These are phyloP conservation scores for Cyberlindnera samutprakarnensis DNA, from an alignment of 805 yeast genomes.

Conservation along the genomic window DNA sequence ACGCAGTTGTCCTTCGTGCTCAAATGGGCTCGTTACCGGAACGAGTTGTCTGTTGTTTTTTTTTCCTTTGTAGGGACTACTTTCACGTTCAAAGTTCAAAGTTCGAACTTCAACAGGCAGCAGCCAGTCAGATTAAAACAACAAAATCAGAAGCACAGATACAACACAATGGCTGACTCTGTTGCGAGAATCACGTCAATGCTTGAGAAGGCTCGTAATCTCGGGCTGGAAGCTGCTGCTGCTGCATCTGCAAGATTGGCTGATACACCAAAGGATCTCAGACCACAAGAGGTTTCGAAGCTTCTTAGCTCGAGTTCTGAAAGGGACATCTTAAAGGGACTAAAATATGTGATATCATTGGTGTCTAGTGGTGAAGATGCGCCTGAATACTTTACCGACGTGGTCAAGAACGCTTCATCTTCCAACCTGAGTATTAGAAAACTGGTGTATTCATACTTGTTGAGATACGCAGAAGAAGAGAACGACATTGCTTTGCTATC, in stretches of 20 bases:
- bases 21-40: no score
- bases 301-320: constrained; percentile 63
- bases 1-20: no score
- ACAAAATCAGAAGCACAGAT: background rate
- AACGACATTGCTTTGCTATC: constrained; percentile 88
- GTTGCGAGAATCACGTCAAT: constrained; percentile 58
- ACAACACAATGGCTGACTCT: constrained; percentile 42
- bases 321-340: constrained; percentile 52
- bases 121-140: background rate
- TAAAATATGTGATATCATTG: constrained; percentile 45
- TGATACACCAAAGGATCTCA: constrained; percentile 49
- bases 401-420: constrained; percentile 80
- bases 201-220: constrained; percentile 71
- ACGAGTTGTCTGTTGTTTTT: no score
- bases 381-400: constrained; percentile 64
- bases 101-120: no score
- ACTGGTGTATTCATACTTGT: constrained; percentile 68
- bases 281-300: constrained; percentile 59
- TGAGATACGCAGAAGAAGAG: constrained; percentile 71
- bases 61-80: no score
- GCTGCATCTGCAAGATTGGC: constrained; percentile 62
- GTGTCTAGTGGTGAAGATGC: constrained; percentile 33
- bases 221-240: constrained; percentile 78
- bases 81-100: no score
- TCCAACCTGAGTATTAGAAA: constrained; percentile 55